Evolutionary conservation across 192 early-diverging fungal species (phyloP), one percentile per base, ranked within the genome.

Genomic region (Thamnidium elegans): DNA sequence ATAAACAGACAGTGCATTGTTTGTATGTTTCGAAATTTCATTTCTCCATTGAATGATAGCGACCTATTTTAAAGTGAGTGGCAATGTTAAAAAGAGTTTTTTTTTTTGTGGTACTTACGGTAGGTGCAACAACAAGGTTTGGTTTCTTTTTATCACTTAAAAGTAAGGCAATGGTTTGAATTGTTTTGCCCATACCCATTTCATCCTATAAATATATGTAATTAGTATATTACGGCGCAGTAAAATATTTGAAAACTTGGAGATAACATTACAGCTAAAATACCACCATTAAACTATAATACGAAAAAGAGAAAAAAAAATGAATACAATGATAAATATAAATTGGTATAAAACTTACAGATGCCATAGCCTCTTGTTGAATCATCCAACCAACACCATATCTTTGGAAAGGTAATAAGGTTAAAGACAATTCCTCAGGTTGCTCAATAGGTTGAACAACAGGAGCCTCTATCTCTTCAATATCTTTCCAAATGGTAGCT

Each of bases 151-250:
- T 70, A 54, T 88, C 86, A 36, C 79, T 73, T 9, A 91, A 77
- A 21, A 97, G 62, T 19, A 97, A 78, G 7, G 88, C 85, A 26
- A 97, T 94, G 50, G 89, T 90, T 69, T 96, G 93, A 66, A 97
- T 90, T 3, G 95, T 97, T 74, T 97, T 97, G 52, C 92, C 90
- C 90, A 90, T 90, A 21, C 93, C 93, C 93, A 95, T 97, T 61
- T 94, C 90, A 76, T 93, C 90, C 81, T 82, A 72, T 58, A 1
- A 48, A 44, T 23, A 14, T 6, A 21, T 20, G 10, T 15, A 4
- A 17, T 36, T 11, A 43, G 14, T 20, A 42, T 58, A 42, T 58
- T 34, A 36, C 11, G 13, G 26, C 26, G 26, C 26, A 26, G 26
- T 26, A 26, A 26, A 26, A 26, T 26, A 26, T 26, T 26, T 26